A percentile compares a stretch with the other conserved stretches of the same genome.
phyloP scores from a whole-genome alignment of 306 rosid genomes.

The Cicer chorassanicum region DNA sequence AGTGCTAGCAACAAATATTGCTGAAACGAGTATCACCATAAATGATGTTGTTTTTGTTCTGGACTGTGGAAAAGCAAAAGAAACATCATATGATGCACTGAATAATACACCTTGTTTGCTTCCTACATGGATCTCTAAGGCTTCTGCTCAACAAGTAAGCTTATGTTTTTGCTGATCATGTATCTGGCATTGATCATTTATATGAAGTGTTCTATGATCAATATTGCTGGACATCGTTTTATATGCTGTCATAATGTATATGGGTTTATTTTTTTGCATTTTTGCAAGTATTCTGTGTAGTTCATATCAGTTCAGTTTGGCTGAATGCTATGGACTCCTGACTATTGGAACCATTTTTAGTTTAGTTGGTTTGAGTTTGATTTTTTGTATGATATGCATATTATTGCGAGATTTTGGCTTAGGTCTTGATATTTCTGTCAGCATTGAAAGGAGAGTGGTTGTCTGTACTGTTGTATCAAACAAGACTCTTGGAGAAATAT shows the following conservation, averaged over 20 bases:
- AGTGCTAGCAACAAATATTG: conserved; percentile 96
- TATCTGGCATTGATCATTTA: conserved; percentile 7
- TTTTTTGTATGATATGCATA: conserved; percentile 19
- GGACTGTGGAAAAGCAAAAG: conserved; percentile 99
- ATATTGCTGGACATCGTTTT: conserved; percentile 33
- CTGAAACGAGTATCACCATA: conserved; percentile 95
- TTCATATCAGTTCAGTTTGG: conserved; percentile 21
- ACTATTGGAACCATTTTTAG: conserved; percentile 20
- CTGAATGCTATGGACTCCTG: conserved; percentile 10
- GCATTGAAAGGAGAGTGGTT: conserved; percentile 16
- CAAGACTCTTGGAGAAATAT: not conserved
- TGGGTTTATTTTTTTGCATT: not conserved
- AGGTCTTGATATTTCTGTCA: not conserved
- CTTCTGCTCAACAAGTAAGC: conserved; percentile 91
- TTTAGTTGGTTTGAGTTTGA: conserved; percentile 26
- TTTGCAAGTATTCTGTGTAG: conserved; percentile 17
- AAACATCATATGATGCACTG: conserved; percentile 94
- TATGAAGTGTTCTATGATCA: not conserved
- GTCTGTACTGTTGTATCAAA: conserved; percentile 11
- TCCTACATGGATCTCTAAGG: conserved; percentile 98
- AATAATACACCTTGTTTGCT: conserved; percentile 98
- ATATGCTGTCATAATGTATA: conserved; percentile 1
- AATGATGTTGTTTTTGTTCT: conserved; percentile 91
- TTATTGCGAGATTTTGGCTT: conserved; percentile 9
- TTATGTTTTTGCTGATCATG: conserved; percentile 51